These are phyloP conservation scores for Pharnaceum exiguum DNA, from an alignment of 148 eudicot species.

Conservation along the genomic window DNA sequence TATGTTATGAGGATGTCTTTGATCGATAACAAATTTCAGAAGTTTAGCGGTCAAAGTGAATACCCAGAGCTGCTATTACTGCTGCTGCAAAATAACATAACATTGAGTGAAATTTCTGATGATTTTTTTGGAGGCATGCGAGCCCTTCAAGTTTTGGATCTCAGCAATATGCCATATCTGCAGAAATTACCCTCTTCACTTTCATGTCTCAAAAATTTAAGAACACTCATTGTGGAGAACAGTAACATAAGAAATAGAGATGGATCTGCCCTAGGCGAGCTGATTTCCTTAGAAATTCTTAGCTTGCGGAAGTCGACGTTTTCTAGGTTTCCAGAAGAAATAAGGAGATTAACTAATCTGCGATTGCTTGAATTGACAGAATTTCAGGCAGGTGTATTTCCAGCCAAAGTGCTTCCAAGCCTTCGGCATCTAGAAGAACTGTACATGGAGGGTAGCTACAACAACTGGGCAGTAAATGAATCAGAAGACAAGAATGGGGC, in stretches of 20 bases:
- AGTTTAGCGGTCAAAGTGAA: slow-evolving; percentile 12
- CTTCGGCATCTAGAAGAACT: slow-evolving; percentile 32
- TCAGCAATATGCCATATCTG: slow-evolving; percentile 17
- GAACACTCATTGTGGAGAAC: slow-evolving; percentile 25
- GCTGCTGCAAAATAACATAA: slow-evolving; percentile 15
- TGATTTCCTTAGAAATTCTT: slow-evolving; percentile 36
- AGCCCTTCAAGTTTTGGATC: slow-evolving; percentile 32
- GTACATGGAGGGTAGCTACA: slow-evolving; percentile 26
- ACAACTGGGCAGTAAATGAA: slow-evolving; percentile 19
- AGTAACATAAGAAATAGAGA: slow-evolving; percentile 23
- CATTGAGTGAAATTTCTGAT: slow-evolving; percentile 10
- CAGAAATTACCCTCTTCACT: slow-evolving; percentile 19
- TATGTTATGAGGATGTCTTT: slow-evolving; percentile 32
- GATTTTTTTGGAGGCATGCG: slow-evolving; percentile 32
- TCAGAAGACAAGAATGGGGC: slow-evolving; percentile 11
- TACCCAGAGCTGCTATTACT: slow-evolving; percentile 29
- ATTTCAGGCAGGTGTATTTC: slow-evolving; percentile 13
- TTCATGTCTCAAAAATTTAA: slow-evolving; percentile 26
- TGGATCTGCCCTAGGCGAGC: slow-evolving; percentile 24
- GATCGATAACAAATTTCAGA: slow-evolving; percentile 18
- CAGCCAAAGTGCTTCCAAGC: slow-evolving; percentile 22
- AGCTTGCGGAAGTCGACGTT: slow-evolving; percentile 26
- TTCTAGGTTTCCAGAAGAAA: slow-evolving; percentile 28
- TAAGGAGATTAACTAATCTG: slow-evolving; percentile 21
- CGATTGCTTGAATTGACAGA: slow-evolving; percentile 30